Conservation (phyloP, 345 rosid species). For the Mercurialis annua region DNA sequence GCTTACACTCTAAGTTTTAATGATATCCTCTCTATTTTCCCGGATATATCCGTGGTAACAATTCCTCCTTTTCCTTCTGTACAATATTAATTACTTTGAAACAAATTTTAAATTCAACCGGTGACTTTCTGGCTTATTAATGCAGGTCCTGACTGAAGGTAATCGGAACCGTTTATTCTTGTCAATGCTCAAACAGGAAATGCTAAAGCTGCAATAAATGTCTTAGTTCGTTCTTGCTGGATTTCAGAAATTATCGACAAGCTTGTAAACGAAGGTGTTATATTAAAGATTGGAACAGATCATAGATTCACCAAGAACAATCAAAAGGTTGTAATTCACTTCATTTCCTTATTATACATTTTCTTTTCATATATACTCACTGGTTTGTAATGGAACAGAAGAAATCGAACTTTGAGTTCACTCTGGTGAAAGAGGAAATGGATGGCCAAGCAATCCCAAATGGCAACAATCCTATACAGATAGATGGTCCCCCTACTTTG, state of each 20-base stretch:
- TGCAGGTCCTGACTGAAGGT: conserved; percentile 89
- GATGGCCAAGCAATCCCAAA: conserved; percentile 35
- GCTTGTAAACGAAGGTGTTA: conserved; percentile 61
- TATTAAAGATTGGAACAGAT: conserved; percentile 62
- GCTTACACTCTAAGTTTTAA: conserved; percentile 52
- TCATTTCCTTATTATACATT: background rate
- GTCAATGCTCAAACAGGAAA: conserved; percentile 20
- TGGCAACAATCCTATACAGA: too few species aligned
- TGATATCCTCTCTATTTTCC: conserved; percentile 75
- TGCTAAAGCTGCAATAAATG: conserved; percentile 4
- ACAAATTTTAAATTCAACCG: background rate
- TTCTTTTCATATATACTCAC: conserved; percentile 11
- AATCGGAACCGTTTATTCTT: conserved; percentile 22
- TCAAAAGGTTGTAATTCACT: conserved; percentile 44
- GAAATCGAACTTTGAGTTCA: conserved; percentile 54
- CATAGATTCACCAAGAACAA: conserved; percentile 52
- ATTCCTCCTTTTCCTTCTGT: background rate
- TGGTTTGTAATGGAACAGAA: conserved; percentile 18
- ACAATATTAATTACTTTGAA: background rate
- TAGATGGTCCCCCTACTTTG: too few species aligned
- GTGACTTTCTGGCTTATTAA: conserved; percentile 10
- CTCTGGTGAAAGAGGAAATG: conserved; percentile 50
- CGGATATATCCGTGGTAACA: conserved; percentile 74
- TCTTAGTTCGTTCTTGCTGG: conserved; percentile 12
- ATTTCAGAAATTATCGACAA: conserved; percentile 80